Percentiles rank a stretch among this genome's conserved stretches.
Conservation (phyloP, 345 rosid species). For the Mangifera indica region DNA sequence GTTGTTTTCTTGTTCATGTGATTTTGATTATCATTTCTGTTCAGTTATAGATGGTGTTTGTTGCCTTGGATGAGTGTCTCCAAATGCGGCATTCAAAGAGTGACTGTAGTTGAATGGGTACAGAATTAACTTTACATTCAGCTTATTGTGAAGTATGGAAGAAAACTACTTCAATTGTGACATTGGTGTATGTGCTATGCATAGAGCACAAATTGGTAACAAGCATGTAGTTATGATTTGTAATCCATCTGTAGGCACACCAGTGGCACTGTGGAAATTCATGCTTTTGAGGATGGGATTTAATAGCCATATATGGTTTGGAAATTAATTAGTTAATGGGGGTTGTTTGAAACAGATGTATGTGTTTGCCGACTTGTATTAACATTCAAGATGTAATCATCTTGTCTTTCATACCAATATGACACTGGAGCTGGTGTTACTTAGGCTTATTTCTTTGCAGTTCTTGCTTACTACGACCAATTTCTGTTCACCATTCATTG, state of each 20-base stretch:
- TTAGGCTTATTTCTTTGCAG: neutral
- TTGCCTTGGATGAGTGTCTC: neutral
- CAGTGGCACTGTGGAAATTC: neutral
- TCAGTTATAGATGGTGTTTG: slow-evolving; percentile 11
- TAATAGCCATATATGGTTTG: neutral
- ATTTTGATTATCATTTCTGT: neutral
- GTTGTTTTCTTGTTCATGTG: neutral
- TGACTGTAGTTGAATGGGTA: neutral
- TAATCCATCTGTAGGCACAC: neutral
- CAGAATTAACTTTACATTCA: neutral
- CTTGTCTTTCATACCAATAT: neutral
- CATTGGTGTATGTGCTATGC: neutral
- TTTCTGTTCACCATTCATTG: neutral
- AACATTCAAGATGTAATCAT: neutral
- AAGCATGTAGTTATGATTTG: neutral
- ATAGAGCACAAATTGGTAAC: neutral
- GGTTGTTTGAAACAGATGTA: neutral
- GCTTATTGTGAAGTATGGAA: neutral
- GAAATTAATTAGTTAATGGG: neutral
- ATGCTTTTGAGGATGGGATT: neutral
- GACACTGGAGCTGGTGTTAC: neutral
- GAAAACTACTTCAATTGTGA: neutral
- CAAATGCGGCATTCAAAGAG: neutral
- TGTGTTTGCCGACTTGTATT: neutral
- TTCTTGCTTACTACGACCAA: neutral